These are phyloP conservation scores for Leccinum longicurvipes DNA, from an alignment of 768 basidiomycete species.

Conservation along the genomic window DNA sequence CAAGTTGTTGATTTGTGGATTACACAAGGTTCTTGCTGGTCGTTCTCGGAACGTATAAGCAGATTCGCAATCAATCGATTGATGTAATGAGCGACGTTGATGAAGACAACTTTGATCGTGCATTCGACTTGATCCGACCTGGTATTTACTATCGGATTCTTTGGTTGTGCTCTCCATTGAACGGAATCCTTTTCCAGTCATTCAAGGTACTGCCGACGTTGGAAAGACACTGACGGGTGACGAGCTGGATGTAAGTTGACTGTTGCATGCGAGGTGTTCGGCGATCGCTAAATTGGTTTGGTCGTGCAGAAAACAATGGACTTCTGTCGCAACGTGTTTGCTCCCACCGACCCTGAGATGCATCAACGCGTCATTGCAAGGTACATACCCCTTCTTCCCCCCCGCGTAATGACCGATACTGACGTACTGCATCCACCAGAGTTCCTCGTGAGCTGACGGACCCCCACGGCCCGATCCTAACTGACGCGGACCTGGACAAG, in stretches of 20 bases:
- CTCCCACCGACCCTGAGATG: constrained; percentile 5
- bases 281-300: not conserved
- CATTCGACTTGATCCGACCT: constrained; percentile 10
- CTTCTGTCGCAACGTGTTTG: constrained; percentile 4
- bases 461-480: not conserved
- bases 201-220: constrained; percentile 7
- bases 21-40: constrained; percentile 7
- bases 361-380: not conserved
- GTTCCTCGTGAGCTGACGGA: not conserved
- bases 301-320: constrained; percentile 9
- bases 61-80: not conserved
- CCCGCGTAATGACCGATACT: too few species aligned
- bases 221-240: constrained; percentile 7
- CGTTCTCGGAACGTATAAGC: not conserved
- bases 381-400: not conserved
- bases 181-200: not conserved
- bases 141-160: not conserved
- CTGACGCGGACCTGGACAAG: not conserved
- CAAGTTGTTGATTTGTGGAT: not conserved
- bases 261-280: not conserved
- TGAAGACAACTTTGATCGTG: constrained; percentile 12
- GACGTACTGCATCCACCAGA: not conserved
- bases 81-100: constrained; percentile 1
- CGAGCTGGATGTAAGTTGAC: constrained; percentile 1
- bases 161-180: not conserved